Evolutionary conservation across 805 yeast genomes (phyloP), one percentile per base, ranked within the genome.

Genomic region (Starmera amethionina): DNA sequence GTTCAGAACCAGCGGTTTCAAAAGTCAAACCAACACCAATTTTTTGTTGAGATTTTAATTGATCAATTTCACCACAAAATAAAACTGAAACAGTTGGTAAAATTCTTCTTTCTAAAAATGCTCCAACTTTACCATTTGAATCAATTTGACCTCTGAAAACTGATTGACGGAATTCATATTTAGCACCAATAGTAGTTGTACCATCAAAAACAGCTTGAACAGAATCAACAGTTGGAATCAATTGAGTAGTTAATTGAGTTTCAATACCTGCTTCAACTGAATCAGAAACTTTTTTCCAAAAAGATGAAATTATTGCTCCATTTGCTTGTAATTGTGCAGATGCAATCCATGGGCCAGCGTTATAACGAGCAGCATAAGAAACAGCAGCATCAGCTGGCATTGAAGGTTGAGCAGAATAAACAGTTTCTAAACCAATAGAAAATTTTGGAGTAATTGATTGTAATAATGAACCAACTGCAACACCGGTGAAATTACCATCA

Each of bases 161-260:
- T 43, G 94, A 82, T 67, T 87, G 94, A 70, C 97, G 87, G 75
- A 87, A 93, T 70, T 93, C 97, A 67, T 90, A 90, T 69, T 90
- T 93, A 55, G 96, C 95, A 67, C 97, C 98, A 42, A 90, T 61
- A 45, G 96, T 84, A 53, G 98, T 89, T 55, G 76, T 74, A 58
- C 95, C 97, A 59, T 90, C 96, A 44, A 89, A 72, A 35, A 82
- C 79, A 30, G 95, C 85, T 60, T 85, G 87, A 53, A 79, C 76
- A 45, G 90, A 89, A 35, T 50, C 54, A 41, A 79, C 75, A 50
- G 82, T 75, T 60, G 88, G 93, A 50, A 69, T 70, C 69, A 83
- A 70, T 47, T 79, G 72, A 34, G 94, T 90, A 59, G 79, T 79
- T 57, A 87, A 62, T 55, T 82, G 81, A 43, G 95, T 79, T 69